These are phyloP conservation scores for Pythium myriotylum DNA, from an alignment of 352 stramenopile genomes.

Conservation along the genomic window DNA sequence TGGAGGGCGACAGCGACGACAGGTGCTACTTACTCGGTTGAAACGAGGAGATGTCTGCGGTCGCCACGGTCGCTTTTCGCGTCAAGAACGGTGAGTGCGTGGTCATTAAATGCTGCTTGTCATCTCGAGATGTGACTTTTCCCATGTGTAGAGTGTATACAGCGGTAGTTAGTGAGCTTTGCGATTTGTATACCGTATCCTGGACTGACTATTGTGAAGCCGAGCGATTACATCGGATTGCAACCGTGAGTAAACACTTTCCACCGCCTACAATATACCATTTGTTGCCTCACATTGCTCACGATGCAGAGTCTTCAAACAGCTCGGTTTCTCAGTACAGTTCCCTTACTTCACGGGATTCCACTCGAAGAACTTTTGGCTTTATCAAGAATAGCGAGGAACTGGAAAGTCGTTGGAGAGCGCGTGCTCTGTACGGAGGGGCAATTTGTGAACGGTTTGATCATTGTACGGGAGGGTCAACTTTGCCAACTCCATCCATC, in stretches of 20 bases:
- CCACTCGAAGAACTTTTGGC: conserved; percentile 30
- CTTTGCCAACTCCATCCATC: conserved; percentile 53
- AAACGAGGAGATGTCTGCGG: conserved; percentile 17
- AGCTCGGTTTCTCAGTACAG: conserved; percentile 44
- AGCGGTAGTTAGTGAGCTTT: conserved; percentile 23
- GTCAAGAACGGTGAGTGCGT: conserved; percentile 9
- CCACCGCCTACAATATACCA: too few relatives aligned
- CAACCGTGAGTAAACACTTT: conserved; percentile 5
- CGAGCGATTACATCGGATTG: conserved; percentile 21
- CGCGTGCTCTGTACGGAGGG: conserved; percentile 59
- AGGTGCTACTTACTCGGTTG: conserved; percentile 21
- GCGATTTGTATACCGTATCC: conserved; percentile 27
- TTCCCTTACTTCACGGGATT: conserved; percentile 42
- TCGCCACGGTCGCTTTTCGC: conserved; percentile 21
- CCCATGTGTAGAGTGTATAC: conserved; percentile 28
- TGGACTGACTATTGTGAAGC: conserved; percentile 25
- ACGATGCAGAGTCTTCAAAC: conserved; percentile 19
- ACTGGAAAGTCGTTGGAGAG: conserved; percentile 48
- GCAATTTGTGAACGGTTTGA: conserved; percentile 52
- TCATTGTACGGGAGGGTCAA: conserved; percentile 54
- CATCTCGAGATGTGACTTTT: neutral
- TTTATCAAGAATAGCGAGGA: conserved; percentile 30
- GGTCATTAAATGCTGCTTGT: neutral
- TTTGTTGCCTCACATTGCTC: too few relatives aligned
- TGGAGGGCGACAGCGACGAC: neutral